Base-by-base conservation (phyloP, 805 yeast species). In the Cyberlindnera mississippiensis region DNA sequence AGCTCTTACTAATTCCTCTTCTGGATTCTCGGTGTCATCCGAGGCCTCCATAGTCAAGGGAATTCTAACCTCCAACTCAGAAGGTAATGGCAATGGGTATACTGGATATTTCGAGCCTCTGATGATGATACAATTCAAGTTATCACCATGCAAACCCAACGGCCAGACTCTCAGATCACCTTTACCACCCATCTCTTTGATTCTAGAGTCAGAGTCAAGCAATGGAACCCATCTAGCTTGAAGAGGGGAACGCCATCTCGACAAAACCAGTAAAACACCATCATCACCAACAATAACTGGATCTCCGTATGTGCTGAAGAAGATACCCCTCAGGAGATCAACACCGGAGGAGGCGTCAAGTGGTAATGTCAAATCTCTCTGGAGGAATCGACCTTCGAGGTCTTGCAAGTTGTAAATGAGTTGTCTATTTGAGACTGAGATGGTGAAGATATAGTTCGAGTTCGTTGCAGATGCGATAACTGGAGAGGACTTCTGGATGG, bases 221-320 rank as follows among this genome's bases (percentile, higher is more conserved):
- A 91, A 52, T 1, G 98, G 98, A 11, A 87, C 69, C 97, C 98
- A 91, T 46, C 80, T 72, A 2, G 95, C 80, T 58, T 89, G 93
- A 28, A 73, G 61, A 1, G 83, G 69, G 17, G 74, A 76, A 52
- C 96, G 72, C 96, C 97, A 91, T 50, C 81, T 77, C 18, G 81
- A 71, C 16, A 93, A 66, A 0, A 87, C 76, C 26, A 85, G 61
- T 29, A 93, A 68, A 10, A 80, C 74, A 46, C 88, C 88, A 49
- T 82, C 89, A 26, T 72, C 68, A n/a, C 95, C 96, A 41, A 82
- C 84, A 6, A 90, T 60, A 49, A 93, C 85, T 1, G 99, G 99
- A 60, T 91, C 97, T 16, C 96, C 96, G 54, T 76, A 82, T 34
- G 82, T 81, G 33, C 87, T 83, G 68, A 91, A 93, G 56, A 93